Evolutionary conservation across 2,329 filamentous ascomycete species (phyloP).

Genomic region (Arthroderma sp.): DNA sequence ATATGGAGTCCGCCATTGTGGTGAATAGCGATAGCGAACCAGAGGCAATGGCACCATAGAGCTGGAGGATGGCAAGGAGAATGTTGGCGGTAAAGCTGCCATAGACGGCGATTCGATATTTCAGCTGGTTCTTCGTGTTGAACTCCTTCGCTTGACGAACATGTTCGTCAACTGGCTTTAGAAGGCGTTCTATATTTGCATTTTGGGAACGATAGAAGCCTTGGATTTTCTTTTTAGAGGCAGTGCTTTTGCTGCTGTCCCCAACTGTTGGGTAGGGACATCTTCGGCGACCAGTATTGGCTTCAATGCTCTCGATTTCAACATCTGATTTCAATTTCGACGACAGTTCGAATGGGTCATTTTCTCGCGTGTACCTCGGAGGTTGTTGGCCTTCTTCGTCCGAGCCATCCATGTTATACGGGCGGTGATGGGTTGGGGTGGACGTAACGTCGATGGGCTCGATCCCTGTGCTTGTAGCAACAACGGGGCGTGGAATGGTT

Average conservation of each 20-base stretch:
- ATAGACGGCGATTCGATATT: conserved; percentile 47
- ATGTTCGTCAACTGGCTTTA: conserved; percentile 90
- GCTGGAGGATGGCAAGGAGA: conserved; percentile 62
- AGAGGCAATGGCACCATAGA: conserved; percentile 78
- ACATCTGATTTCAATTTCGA: conserved; percentile 61
- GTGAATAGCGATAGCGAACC: conserved; percentile 92
- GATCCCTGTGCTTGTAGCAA: conserved; percentile 30
- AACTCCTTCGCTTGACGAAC: conserved; percentile 66
- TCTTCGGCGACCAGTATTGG: conserved; percentile 69
- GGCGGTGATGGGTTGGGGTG: conserved; percentile 12
- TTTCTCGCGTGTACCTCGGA: conserved; percentile 48
- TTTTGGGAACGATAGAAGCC: conserved; percentile 87
- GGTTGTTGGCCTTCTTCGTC: conserved; percentile 35
- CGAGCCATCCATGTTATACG: conserved; percentile 4
- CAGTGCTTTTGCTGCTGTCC: conserved; percentile 13
- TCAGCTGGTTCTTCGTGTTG: conserved; percentile 64
- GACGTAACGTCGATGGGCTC: conserved; percentile 14
- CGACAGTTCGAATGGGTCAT: conserved; percentile 71
- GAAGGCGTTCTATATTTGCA: conserved; percentile 77
- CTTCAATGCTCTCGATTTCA: conserved; percentile 59
- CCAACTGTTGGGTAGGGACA: conserved; percentile 21
- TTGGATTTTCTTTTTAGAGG: conserved; percentile 44
- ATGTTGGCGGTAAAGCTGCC: conserved; percentile 69
- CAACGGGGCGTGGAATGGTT: conserved; percentile 7
- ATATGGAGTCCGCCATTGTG: conserved; percentile 90